A percentile compares a stretch with the other conserved stretches of the same genome.
phyloP scores from a whole-genome alignment of 2,329 filamentous ascomycete species.

The Cyphellophora attinorum region DNA sequence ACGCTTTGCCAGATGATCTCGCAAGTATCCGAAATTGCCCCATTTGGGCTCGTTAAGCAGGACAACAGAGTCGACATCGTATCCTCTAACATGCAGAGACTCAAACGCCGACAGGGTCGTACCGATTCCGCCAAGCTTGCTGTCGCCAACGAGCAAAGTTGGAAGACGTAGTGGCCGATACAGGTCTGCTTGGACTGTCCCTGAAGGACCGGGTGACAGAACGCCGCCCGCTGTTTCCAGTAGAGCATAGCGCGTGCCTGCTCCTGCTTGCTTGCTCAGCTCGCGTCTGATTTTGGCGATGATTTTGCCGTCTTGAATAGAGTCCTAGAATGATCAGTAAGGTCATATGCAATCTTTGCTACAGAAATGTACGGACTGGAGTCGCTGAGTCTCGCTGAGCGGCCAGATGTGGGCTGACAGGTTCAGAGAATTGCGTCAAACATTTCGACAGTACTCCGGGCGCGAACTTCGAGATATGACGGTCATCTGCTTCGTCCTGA shows the following conservation, averaged over 20 bases:
- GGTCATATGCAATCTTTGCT: slow-evolving; percentile 3
- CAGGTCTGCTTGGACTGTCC: slow-evolving; percentile 66
- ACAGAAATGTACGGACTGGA: too few relatives aligned
- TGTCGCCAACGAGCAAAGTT: slow-evolving; percentile 64
- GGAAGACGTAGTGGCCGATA: slow-evolving; percentile 67
- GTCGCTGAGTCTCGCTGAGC: slow-evolving; percentile 33
- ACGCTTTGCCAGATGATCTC: slow-evolving; percentile 55
- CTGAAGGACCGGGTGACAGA: slow-evolving; percentile 67
- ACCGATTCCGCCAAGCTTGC: slow-evolving; percentile 68
- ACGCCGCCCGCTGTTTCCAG: slow-evolving; percentile 78
- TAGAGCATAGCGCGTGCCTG: slow-evolving; percentile 39
- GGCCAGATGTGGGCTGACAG: slow-evolving; percentile 70
- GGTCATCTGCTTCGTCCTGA: slow-evolving; percentile 58
- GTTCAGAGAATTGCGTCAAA: slow-evolving; percentile 62
- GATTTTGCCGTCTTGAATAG: slow-evolving; percentile 35
- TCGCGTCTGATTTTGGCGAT: slow-evolving; percentile 39
- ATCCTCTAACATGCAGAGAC: slow-evolving; percentile 66
- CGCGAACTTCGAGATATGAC: slow-evolving; percentile 55
- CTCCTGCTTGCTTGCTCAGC: slow-evolving; percentile 22
- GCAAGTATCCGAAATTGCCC: slow-evolving; percentile 58
- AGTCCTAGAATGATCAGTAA: slow-evolving; percentile 5
- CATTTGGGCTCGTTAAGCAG: slow-evolving; percentile 60
- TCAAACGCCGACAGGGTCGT: slow-evolving; percentile 73
- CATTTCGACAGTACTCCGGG: slow-evolving; percentile 48
- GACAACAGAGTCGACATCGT: slow-evolving; percentile 62